phyloP scores from a whole-genome alignment of 2,329 filamentous ascomycete genomes.

The Raffaelea arxii region DNA sequence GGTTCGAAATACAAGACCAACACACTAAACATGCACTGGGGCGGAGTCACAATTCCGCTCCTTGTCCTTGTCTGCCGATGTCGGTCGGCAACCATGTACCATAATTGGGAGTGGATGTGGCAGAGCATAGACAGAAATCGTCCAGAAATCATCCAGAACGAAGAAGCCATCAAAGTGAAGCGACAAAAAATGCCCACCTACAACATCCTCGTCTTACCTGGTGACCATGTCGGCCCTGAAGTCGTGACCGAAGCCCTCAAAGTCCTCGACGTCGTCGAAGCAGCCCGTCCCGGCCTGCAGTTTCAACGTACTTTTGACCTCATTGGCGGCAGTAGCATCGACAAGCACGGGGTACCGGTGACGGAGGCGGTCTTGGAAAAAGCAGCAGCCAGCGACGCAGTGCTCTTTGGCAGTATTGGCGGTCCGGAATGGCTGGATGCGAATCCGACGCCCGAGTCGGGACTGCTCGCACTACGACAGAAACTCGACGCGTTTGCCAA shows the following conservation, averaged over 20 bases:
- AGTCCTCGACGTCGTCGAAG: constrained; percentile 27
- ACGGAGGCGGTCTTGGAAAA: constrained; percentile 32
- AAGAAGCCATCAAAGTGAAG: no score
- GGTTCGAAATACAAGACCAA: no score
- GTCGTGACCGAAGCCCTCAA: constrained; percentile 35
- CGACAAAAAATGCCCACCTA: constrained; percentile 6
- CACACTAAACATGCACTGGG: no score
- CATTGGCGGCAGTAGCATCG: constrained; percentile 28
- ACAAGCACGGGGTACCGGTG: constrained; percentile 32
- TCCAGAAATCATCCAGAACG: no score
- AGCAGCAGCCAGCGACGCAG: constrained; percentile 29
- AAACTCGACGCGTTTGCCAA: constrained; percentile 38
- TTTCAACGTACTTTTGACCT: constrained; percentile 18
- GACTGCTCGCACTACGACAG: constrained; percentile 29
- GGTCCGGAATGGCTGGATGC: constrained; percentile 33
- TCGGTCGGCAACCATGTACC: no score
- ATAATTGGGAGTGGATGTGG: no score
- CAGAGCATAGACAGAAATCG: no score
- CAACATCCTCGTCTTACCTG: constrained; percentile 33
- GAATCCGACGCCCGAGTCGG: constrained; percentile 33
- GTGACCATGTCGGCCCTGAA: constrained; percentile 37
- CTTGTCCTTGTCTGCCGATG: no score
- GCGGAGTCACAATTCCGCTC: no score
- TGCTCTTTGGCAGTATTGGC: constrained; percentile 38
- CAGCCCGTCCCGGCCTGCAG: constrained; percentile 18